Percentiles rank a stretch among this genome's conserved stretches.
These are phyloP conservation scores for Penicillium malachiteum DNA, from an alignment of 495 filamentous ascomycete genomes.

Conservation along the genomic window DNA sequence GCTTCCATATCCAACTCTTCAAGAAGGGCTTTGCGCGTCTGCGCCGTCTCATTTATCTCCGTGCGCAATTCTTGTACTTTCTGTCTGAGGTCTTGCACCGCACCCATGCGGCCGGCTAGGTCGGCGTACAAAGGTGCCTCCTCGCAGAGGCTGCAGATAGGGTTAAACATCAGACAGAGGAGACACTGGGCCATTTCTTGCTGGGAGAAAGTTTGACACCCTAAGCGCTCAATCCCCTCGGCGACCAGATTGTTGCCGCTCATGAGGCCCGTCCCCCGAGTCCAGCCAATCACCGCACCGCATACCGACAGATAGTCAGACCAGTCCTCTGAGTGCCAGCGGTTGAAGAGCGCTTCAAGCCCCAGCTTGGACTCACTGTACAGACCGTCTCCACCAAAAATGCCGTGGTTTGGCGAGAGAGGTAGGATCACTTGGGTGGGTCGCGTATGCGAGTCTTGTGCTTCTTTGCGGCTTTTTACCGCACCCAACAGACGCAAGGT, in stretches of 20 bases:
- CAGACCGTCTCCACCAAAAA: constrained; percentile 95
- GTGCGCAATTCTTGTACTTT: constrained; percentile 86
- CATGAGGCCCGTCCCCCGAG: constrained; percentile 97
- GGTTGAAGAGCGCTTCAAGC: constrained; percentile 95
- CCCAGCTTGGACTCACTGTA: constrained; percentile 98
- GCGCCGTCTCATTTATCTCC: constrained; percentile 89
- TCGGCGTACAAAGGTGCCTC: constrained; percentile 93
- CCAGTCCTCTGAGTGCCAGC: constrained; percentile 98
- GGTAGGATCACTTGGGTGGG: constrained; percentile 96
- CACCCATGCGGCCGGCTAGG: constrained; percentile 94
- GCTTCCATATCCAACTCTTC: constrained; percentile 96
- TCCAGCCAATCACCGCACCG: constrained; percentile 98
- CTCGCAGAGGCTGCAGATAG: constrained; percentile 94
- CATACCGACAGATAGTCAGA: constrained; percentile 97
- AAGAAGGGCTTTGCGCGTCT: constrained; percentile 87
- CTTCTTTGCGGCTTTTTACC: constrained; percentile 86
- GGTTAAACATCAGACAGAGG: constrained; percentile 90
- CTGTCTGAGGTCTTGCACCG: constrained; percentile 92
- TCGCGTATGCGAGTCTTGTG: constrained; percentile 85
- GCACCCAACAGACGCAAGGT: constrained; percentile 83
- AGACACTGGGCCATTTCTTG: constrained; percentile 99
- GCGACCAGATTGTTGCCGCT: constrained; percentile 97
- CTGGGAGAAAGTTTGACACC: constrained; percentile 97
- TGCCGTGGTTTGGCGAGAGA: constrained; percentile 96
- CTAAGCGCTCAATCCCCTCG: constrained; percentile 92